Conservation (phyloP, 1,139 yeast species). For the Hansenula sp. region DNA sequence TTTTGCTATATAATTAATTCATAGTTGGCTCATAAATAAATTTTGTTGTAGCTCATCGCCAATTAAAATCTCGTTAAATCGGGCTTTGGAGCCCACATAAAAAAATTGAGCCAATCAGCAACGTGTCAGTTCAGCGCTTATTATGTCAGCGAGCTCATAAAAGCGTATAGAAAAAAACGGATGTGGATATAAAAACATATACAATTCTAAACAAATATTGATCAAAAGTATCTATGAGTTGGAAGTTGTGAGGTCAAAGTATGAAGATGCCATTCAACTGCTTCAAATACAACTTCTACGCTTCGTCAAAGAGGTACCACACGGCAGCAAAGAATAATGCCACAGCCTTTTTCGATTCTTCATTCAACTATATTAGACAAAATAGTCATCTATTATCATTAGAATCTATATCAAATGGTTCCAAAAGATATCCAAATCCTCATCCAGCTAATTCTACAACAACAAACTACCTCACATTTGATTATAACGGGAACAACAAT, state of each 20-base stretch:
- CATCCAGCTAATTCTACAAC: slow-evolving; percentile 22
- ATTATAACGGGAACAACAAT: slow-evolving; percentile 5
- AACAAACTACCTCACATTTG: slow-evolving; percentile 16
- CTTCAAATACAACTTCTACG: slow-evolving; percentile 18
- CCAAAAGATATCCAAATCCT: slow-evolving; percentile 18
- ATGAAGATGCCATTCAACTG: slow-evolving; percentile 22
- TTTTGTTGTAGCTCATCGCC: too few relatives aligned
- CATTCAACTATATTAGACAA: slow-evolving; percentile 23
- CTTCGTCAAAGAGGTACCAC: slow-evolving; percentile 21
- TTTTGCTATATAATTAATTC: too few relatives aligned
- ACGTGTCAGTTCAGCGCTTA: too few relatives aligned
- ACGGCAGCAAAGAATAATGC: slow-evolving; percentile 22
- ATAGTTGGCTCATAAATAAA: too few relatives aligned
- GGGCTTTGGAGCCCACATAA: too few relatives aligned
- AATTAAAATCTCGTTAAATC: too few relatives aligned
- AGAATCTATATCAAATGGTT: slow-evolving; percentile 15
- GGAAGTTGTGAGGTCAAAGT: background rate
- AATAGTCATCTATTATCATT: slow-evolving; percentile 15
- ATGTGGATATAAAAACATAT: too few relatives aligned
- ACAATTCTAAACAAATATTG: too few relatives aligned
- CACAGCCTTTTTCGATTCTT: slow-evolving; percentile 22
- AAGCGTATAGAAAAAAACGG: too few relatives aligned
- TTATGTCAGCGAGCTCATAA: too few relatives aligned
- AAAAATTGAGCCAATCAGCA: too few relatives aligned
- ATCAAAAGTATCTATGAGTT: background rate